Base-by-base conservation (phyloP, 805 yeast genomes). In the Starmerella etchellsii region DNA sequence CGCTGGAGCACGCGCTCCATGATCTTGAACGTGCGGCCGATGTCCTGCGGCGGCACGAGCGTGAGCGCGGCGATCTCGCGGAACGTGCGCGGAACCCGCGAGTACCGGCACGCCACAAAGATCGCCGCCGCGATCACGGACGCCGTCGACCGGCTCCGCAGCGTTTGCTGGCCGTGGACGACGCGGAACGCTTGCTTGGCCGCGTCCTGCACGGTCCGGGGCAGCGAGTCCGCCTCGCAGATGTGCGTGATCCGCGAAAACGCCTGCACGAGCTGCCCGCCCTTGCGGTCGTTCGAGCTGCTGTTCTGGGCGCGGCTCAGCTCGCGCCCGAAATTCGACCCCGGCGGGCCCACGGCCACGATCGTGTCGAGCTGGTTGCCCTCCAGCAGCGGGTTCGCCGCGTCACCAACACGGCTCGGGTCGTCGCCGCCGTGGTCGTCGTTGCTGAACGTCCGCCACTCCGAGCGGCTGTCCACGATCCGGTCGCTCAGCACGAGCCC, bases 321-420 rank as follows among this genome's bases (percentile, higher is more conserved):
- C 50, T 88, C 97, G 47, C 94, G 69, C n/a, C 95, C 94, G 3
- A 75, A 72, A 46, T 77, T 73, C n/a, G 78, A 72, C 48, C 87
- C 93, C 33, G 84, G 93, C 29, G 83, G 82, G 16, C 80, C 85
- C 43, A 78, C 76, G 22, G 95, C 81, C 46, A 91, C 91, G 68
- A 87, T 78, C 4, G 98, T 88, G 14, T 93, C 83, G 41, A 88
- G 74, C 60, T 87, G 93, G 53, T 81, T 88, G 18, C 93, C 81
- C 56, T 87, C 96, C 51, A 91, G 69, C 40, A 87, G 66, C 9
- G 96, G 95, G 58, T 87, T 87, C 15, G 85, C 78, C 4, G 96
- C 96, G 58, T 87, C 96, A 61, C 98, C 98, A 48, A 88, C 98
- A 81, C 98, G 97, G 50, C 91, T 78, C 4, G 98, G 98, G 60